A percentile compares a stretch with the other conserved stretches of the same genome.
These are phyloP conservation scores for Bolboschoenus planiculmis DNA, from an alignment of 176 grass and related monocot species.

Conservation along the genomic window DNA sequence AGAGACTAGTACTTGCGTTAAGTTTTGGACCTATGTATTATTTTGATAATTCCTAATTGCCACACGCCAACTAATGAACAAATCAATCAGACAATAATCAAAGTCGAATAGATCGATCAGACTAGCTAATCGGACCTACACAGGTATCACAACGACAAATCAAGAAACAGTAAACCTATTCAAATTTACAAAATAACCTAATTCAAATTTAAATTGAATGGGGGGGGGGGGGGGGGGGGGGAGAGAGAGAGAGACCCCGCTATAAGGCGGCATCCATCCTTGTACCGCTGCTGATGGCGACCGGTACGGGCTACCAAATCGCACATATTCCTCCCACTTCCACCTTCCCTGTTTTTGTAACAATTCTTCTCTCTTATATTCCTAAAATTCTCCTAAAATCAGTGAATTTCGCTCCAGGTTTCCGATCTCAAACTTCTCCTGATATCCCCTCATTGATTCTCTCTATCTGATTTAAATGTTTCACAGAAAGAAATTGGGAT, in stretches of 20 bases:
- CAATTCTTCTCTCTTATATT: background rate
- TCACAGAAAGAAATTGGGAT: background rate
- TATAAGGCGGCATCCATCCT: constrained; percentile 68
- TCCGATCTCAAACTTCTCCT: background rate
- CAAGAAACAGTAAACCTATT: background rate
- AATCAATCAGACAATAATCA: background rate
- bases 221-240: background rate
- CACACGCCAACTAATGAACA: background rate
- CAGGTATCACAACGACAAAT: background rate
- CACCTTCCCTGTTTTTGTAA: background rate
- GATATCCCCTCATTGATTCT: background rate
- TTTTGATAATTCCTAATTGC: background rate
- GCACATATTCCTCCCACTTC: constrained; percentile 41
- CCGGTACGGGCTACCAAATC: constrained; percentile 97
- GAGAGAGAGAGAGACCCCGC: constrained; percentile 44
- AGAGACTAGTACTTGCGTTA: too few species aligned
- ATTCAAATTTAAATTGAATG: background rate
- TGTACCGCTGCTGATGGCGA: constrained; percentile 95
- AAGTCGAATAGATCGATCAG: background rate
- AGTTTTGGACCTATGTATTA: background rate
- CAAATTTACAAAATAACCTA: background rate
- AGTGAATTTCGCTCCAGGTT: background rate
- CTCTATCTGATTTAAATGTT: background rate
- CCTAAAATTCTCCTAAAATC: background rate
- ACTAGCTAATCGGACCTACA: background rate